Evolutionary conservation across 257 asterid genomes (phyloP).

Genomic region (Thymus quinquecostatus): DNA sequence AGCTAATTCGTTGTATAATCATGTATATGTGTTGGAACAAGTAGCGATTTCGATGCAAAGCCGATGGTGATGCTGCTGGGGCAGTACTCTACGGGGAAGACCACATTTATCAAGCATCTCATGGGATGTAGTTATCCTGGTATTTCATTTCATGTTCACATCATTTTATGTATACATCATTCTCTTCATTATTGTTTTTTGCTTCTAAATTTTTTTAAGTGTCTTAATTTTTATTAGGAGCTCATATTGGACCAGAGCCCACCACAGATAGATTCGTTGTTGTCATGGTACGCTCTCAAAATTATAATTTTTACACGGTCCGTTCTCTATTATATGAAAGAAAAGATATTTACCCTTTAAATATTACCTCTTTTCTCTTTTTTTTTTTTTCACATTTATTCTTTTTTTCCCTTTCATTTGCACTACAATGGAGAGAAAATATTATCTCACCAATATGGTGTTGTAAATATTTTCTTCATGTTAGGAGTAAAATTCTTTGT

Average conservation of each 20-base stretch:
- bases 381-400: too few relatives aligned
- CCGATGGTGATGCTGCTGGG: slow-evolving; percentile 94
- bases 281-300: slow-evolving; percentile 58
- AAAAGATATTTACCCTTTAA: too few relatives aligned
- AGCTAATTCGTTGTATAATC: too few relatives aligned
- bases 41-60: slow-evolving; percentile 83
- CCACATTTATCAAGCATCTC: slow-evolving; percentile 81
- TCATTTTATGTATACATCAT: neutral
- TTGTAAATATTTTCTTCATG: too few relatives aligned
- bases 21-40: slow-evolving; percentile 19
- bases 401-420: too few relatives aligned
- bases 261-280: slow-evolving; percentile 86
- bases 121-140: slow-evolving; percentile 73
- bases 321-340: too few relatives aligned
- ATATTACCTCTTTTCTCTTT: too few relatives aligned
- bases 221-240: slow-evolving; percentile 46
- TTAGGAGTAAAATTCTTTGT: too few relatives aligned
- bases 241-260: slow-evolving; percentile 91
- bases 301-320: too few relatives aligned
- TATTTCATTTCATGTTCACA: neutral
- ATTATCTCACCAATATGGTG: too few relatives aligned
- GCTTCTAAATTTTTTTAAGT: neutral
- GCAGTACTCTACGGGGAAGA: slow-evolving; percentile 83
- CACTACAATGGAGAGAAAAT: too few relatives aligned
- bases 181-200: neutral